These are phyloP conservation scores for Pezicula carpinea DNA, from an alignment of 2,329 filamentous ascomycete species.

Conservation along the genomic window DNA sequence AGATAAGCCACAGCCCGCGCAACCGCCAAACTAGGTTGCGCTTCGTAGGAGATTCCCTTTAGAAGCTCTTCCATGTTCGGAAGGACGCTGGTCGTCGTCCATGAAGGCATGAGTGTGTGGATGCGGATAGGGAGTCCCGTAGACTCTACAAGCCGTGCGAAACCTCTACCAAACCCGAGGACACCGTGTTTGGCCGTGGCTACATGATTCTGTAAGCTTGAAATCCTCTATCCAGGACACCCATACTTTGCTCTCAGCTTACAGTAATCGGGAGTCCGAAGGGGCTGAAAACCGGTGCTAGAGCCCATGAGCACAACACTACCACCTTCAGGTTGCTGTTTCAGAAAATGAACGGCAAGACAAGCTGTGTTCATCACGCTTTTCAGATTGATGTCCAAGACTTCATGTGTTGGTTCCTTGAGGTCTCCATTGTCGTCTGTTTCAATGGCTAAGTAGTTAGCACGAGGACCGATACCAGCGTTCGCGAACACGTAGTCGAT, in stretches of 20 bases:
- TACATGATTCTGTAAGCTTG: slow-evolving; percentile 15
- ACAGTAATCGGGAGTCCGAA: slow-evolving; percentile 48
- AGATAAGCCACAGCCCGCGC: slow-evolving; percentile 43
- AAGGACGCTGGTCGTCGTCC: slow-evolving; percentile 47
- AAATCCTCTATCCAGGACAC: neutral
- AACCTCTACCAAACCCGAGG: slow-evolving; percentile 46
- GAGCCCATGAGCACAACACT: slow-evolving; percentile 52
- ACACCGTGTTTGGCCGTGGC: slow-evolving; percentile 51
- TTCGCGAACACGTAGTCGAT: slow-evolving; percentile 34
- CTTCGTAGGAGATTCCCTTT: slow-evolving; percentile 32
- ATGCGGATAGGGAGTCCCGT: slow-evolving; percentile 44
- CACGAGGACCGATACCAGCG: slow-evolving; percentile 46
- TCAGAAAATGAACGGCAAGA: slow-evolving; percentile 46
- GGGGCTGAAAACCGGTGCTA: slow-evolving; percentile 43
- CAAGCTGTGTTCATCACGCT: slow-evolving; percentile 45
- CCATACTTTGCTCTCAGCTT: slow-evolving; percentile 12
- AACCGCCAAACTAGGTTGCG: slow-evolving; percentile 42
- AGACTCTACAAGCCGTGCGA: slow-evolving; percentile 33
- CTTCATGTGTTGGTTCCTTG: slow-evolving; percentile 36
- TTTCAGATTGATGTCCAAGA: slow-evolving; percentile 46
- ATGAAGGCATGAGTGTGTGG: slow-evolving; percentile 51
- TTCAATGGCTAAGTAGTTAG: slow-evolving; percentile 41
- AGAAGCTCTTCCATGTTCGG: slow-evolving; percentile 33
- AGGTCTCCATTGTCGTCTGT: slow-evolving; percentile 45
- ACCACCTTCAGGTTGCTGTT: slow-evolving; percentile 40